Conservation (phyloP, 805 yeast genomes). For the Torulaspora maleeae region DNA sequence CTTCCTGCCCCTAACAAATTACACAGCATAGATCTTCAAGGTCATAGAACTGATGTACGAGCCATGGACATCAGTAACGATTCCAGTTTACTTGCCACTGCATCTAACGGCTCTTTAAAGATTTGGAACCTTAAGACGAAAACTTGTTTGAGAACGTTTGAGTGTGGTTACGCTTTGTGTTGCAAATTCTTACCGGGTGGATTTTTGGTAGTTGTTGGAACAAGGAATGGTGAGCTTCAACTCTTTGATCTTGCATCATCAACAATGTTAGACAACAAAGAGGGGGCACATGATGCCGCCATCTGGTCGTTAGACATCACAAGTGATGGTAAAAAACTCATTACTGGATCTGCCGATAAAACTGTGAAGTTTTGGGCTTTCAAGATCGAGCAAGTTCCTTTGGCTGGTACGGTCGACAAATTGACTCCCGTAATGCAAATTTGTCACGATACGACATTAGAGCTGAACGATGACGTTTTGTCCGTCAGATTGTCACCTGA, state of each 20-base stretch:
- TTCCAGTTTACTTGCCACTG: constrained; percentile 75
- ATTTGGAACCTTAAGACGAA: constrained; percentile 77
- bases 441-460: constrained; percentile 74
- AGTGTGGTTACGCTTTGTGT: constrained; percentile 80
- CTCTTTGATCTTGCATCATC: constrained; percentile 84
- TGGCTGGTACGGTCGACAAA: constrained; percentile 60
- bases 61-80: constrained; percentile 79
- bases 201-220: constrained; percentile 77
- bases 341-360: constrained; percentile 94
- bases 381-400: constrained; percentile 56
- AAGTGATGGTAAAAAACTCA: constrained; percentile 75
- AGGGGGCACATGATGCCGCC: constrained; percentile 73
- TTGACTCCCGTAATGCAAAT: constrained; percentile 52
- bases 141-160: constrained; percentile 80
- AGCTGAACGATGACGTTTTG: constrained; percentile 79
- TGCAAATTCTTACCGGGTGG: constrained; percentile 89
- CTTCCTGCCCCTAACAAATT: constrained; percentile 42
- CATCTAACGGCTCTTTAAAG: constrained; percentile 84
- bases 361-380: constrained; percentile 86
- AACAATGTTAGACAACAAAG: constrained; percentile 60
- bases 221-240: constrained; percentile 79
- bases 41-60: constrained; percentile 88
- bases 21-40: constrained; percentile 64
- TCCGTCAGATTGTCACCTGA: constrained; percentile 79
- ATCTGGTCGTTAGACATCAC: constrained; percentile 89